Conservation (phyloP, 2,329 filamentous ascomycete genomes). For the Aspergillus novoparasiticus region DNA sequence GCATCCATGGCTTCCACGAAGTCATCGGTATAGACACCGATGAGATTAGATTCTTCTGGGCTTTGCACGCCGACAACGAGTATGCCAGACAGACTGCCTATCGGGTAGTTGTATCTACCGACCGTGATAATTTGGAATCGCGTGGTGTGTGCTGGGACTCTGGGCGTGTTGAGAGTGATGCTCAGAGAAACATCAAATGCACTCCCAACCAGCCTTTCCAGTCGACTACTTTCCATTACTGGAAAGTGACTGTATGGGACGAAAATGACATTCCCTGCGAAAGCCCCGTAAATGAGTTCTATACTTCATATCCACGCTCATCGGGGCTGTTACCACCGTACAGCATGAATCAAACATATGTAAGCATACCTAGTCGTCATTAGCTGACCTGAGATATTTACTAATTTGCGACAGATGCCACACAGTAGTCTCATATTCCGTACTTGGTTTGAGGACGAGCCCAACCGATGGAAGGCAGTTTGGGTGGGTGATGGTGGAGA, state of each 20-base stretch:
- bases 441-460: conserved; percentile 28
- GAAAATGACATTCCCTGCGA: conserved; percentile 10
- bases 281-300: conserved; percentile 25
- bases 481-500: conserved; percentile 30
- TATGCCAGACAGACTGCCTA: conserved; percentile 20
- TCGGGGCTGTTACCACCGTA: conserved; percentile 24
- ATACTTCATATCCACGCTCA: conserved; percentile 24
- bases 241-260: conserved; percentile 27
- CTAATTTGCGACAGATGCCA: conserved; percentile 18
- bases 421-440: conserved; percentile 28
- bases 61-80: conserved; percentile 11
- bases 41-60: conserved; percentile 27
- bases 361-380: not conserved
- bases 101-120: conserved; percentile 16
- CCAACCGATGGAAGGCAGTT: conserved; percentile 28
- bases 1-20: conserved; percentile 29
- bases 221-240: conserved; percentile 24
- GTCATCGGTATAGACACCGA: conserved; percentile 25
- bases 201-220: conserved; percentile 17
- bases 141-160: conserved; percentile 20
- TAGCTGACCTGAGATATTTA: not conserved
- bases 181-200: conserved; percentile 27
- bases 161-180: conserved; percentile 21
- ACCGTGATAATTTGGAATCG: not conserved
- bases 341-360: conserved; percentile 31